Percentiles rank a stretch among this genome's conserved stretches.
phyloP scores from a whole-genome alignment of 176 grass and related monocot species.

The Alopecurus myosuroides region DNA sequence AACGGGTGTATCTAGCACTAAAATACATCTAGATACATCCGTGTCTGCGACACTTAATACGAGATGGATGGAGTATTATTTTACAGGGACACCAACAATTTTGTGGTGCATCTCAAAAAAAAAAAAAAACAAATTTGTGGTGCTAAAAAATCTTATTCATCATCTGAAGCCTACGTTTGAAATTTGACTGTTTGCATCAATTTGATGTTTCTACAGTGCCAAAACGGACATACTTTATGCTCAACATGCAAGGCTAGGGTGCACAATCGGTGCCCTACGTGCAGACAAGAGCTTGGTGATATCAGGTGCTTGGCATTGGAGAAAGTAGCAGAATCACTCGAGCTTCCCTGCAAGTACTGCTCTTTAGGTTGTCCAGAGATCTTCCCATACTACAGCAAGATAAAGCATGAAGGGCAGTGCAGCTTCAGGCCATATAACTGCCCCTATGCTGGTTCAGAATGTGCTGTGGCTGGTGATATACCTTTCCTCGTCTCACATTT shows the following conservation, averaged over 20 bases:
- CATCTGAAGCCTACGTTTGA: neutral
- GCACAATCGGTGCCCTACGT: conserved; percentile 57
- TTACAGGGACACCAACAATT: neutral
- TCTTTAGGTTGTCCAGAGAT: conserved; percentile 58
- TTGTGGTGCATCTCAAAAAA: too few relatives aligned
- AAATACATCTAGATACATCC: too few relatives aligned
- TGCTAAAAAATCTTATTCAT: conserved; percentile 18
- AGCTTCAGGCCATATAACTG: conserved; percentile 57
- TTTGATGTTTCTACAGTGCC: conserved; percentile 35
- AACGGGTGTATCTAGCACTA: too few relatives aligned
- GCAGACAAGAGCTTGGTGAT: conserved; percentile 63
- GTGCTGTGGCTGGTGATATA: conserved; percentile 62
- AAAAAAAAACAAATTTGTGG: neutral
- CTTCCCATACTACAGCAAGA: conserved; percentile 62
- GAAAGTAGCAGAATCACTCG: conserved; percentile 55
- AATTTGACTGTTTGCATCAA: conserved; percentile 4
- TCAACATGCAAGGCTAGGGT: conserved; percentile 57
- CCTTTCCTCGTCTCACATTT: conserved; percentile 60
- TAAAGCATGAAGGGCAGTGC: conserved; percentile 59
- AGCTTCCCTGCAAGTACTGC: conserved; percentile 57
- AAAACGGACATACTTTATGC: conserved; percentile 59
- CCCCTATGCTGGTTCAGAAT: conserved; percentile 58
- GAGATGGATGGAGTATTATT: too few relatives aligned
- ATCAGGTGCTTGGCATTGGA: conserved; percentile 56
- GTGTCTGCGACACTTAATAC: too few relatives aligned